phyloP scores from a whole-genome alignment of 345 rosid species.

The Eucalyptus cladocalyx region DNA sequence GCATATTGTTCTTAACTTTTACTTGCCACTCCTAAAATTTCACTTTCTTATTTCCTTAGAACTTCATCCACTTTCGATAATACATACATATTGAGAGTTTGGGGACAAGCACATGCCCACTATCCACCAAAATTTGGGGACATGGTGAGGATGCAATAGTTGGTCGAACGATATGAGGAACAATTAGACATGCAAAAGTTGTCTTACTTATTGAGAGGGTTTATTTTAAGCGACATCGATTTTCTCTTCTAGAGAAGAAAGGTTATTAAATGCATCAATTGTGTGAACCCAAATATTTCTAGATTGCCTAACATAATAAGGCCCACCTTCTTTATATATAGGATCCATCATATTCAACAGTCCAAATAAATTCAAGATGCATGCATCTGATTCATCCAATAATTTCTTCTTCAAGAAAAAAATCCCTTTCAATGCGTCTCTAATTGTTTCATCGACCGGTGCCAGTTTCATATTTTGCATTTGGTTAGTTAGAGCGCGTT shows the following conservation, averaged over 20 bases:
- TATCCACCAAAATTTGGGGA: background rate
- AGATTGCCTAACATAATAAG: background rate
- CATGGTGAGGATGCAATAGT: background rate
- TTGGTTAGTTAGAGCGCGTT: background rate
- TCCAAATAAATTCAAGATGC: background rate
- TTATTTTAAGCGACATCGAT: background rate
- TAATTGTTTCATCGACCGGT: background rate
- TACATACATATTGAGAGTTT: background rate
- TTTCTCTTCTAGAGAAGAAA: background rate
- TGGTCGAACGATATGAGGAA: fast-evolving
- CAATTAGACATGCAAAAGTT: background rate
- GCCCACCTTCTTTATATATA: background rate
- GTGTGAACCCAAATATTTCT: background rate
- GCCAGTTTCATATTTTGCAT: background rate
- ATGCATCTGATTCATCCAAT: background rate
- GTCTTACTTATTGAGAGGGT: background rate
- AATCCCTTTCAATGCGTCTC: background rate
- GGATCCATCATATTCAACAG: background rate
- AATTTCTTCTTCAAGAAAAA: background rate
- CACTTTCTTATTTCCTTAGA: background rate
- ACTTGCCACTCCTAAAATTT: background rate
- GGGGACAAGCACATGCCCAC: background rate
- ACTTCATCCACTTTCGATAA: background rate
- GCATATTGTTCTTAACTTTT: background rate
- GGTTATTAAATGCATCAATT: background rate